phyloP scores from a whole-genome alignment of 257 asterid genomes.

The Ocimum tenuiflorum region DNA sequence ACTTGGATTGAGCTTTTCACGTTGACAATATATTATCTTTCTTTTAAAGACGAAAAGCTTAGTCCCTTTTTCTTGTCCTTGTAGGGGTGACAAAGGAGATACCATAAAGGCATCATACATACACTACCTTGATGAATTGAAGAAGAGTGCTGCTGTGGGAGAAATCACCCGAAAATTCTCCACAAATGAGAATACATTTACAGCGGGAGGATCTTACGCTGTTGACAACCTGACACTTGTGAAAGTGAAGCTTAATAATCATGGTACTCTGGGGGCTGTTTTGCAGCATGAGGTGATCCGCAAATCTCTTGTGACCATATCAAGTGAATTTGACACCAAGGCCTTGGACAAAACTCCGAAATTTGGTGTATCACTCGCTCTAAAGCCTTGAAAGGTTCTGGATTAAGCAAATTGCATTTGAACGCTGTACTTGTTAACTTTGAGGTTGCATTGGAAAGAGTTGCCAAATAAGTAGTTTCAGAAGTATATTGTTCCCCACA shows the following conservation, averaged over 20 bases:
- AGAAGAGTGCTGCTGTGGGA: conserved; percentile 57
- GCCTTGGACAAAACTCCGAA: conserved; percentile 57
- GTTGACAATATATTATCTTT: background rate
- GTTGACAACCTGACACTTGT: conserved; percentile 45
- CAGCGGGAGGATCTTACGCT: conserved; percentile 60
- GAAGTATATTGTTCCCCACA: conserved; percentile 15
- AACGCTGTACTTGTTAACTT: conserved; percentile 1
- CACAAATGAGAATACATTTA: conserved; percentile 54
- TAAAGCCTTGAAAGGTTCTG: conserved; percentile 43
- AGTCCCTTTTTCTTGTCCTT: background rate
- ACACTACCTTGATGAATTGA: conserved; percentile 46
- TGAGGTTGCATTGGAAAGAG: conserved; percentile 20
- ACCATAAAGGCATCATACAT: conserved; percentile 53
- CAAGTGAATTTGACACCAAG: conserved; percentile 63
- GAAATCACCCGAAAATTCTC: conserved; percentile 60
- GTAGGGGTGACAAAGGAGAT: conserved; percentile 68
- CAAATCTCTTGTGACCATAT: conserved; percentile 48
- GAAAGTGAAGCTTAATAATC: conserved; percentile 60
- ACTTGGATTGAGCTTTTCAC: background rate
- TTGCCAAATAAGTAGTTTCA: conserved; percentile 31
- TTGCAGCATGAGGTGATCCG: conserved; percentile 60
- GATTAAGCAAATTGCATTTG: background rate
- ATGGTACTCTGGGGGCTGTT: conserved; percentile 50
- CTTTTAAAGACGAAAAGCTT: background rate
- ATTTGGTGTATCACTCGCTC: conserved; percentile 53